Conservation (phyloP, 2,329 filamentous ascomycete species). For the Penicillium rolfsii region DNA sequence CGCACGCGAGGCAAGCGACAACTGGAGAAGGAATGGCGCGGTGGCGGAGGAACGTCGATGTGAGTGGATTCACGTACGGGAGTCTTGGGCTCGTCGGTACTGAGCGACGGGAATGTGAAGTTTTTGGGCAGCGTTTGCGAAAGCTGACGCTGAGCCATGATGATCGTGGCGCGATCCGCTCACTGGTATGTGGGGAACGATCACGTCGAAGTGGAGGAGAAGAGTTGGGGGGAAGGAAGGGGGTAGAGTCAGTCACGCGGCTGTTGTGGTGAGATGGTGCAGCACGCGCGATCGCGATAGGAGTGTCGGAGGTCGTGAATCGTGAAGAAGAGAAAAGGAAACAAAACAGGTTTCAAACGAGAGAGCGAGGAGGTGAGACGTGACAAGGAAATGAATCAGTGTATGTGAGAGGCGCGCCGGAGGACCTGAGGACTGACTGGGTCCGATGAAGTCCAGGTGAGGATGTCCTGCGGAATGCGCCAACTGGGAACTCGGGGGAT, state of each 20-base stretch:
- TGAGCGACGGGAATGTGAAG: conserved; percentile 47
- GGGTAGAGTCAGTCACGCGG: not conserved
- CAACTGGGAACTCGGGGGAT: conserved; percentile 15
- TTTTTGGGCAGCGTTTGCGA: conserved; percentile 53
- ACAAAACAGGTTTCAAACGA: conserved; percentile 23
- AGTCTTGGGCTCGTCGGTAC: conserved; percentile 45
- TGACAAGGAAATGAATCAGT: conserved; percentile 20
- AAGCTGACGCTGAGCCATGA: conserved; percentile 46
- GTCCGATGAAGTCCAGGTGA: conserved; percentile 7
- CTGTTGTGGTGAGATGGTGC: conserved; percentile 13
- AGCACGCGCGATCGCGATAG: conserved; percentile 18
- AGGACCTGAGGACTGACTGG: conserved; percentile 1
- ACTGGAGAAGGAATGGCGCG: conserved; percentile 48
- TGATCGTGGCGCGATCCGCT: conserved; percentile 15
- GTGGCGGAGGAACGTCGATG: conserved; percentile 49
- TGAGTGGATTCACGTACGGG: conserved; percentile 46
- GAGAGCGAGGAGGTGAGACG: conserved; percentile 21
- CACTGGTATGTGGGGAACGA: conserved; percentile 11
- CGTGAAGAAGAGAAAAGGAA: conserved; percentile 22
- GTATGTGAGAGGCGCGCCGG: conserved; percentile 14
- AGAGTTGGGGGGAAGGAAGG: not conserved
- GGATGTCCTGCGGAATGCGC: conserved; percentile 27
- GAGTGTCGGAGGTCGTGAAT: conserved; percentile 28
- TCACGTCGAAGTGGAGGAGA: conserved; percentile 2
- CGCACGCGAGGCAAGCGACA: conserved; percentile 47